Conservation (phyloP, 805 yeast genomes). For the Metschnikowia proteae region DNA sequence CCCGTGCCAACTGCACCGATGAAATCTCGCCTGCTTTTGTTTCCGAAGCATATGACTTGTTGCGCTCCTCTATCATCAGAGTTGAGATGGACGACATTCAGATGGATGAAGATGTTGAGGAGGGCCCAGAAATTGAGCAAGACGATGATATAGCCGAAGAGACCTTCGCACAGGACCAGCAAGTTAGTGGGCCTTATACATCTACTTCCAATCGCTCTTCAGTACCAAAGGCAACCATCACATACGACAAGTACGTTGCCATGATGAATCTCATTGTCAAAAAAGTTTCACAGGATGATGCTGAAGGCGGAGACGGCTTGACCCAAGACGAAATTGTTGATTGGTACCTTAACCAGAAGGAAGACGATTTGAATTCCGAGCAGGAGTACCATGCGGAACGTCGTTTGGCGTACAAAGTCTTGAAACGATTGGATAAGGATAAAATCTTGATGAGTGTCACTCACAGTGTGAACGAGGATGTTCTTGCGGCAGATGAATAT, state of each 20-base stretch:
- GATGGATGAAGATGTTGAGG: conserved; percentile 60
- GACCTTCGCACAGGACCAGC: conserved; percentile 12
- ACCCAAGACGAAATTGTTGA: conserved; percentile 68
- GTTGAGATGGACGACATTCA: conserved; percentile 93
- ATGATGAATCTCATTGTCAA: conserved; percentile 79
- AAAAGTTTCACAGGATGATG: conserved; percentile 51
- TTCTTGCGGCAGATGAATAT: conserved; percentile 12
- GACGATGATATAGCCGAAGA: conserved; percentile 13
- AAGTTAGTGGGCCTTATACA: neutral
- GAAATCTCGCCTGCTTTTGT: conserved; percentile 81
- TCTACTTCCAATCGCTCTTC: conserved; percentile 1
- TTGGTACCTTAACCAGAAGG: conserved; percentile 75
- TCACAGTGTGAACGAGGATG: conserved; percentile 31
- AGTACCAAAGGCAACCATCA: conserved; percentile 42
- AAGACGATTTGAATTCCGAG: conserved; percentile 65
- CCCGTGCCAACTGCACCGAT: conserved; percentile 92
- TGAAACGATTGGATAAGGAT: conserved; percentile 80
- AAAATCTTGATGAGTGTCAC: conserved; percentile 65
- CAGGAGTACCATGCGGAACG: conserved; percentile 68
- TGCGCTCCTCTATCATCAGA: conserved; percentile 86
- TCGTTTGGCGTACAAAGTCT: conserved; percentile 69
- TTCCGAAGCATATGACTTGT: conserved; percentile 85
- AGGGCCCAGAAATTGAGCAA: conserved; percentile 18
- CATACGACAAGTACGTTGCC: conserved; percentile 82
- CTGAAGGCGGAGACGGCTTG: conserved; percentile 53